Conservation (phyloP, 139 green algal genomes). For the Picochlorum sp. region DNA sequence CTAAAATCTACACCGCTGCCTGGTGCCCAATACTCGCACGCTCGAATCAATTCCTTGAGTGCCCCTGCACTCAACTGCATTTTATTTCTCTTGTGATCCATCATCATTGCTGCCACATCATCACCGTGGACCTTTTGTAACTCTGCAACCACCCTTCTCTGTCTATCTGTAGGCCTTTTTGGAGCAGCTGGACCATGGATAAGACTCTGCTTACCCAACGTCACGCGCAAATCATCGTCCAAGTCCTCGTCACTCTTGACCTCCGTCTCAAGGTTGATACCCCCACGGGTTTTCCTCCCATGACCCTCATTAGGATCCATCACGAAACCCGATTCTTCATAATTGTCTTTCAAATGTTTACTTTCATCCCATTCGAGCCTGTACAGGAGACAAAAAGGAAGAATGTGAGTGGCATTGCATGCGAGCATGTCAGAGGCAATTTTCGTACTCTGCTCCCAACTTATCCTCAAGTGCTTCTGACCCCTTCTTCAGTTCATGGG, state of each 20-base stretch:
- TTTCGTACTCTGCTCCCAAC: conserved; percentile 17
- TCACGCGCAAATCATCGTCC: background rate
- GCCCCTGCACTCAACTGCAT: conserved; percentile 42
- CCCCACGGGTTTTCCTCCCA: conserved; percentile 18
- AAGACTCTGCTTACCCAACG: background rate
- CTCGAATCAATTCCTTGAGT: conserved; percentile 29
- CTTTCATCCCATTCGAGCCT: conserved; percentile 18
- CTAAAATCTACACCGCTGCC: conserved; percentile 30
- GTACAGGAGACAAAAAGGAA: conserved; percentile 3
- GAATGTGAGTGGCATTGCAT: background rate
- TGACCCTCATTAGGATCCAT: conserved; percentile 22
- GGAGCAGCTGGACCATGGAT: conserved; percentile 20
- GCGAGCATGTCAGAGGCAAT: background rate
- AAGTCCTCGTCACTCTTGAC: background rate
- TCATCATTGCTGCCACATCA: conserved; percentile 34
- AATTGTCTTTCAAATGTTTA: conserved; percentile 22
- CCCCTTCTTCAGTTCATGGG: conserved; percentile 11
- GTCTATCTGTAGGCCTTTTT: conserved; percentile 35
- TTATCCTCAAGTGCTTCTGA: conserved; percentile 14
- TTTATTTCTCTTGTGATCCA: conserved; percentile 41
- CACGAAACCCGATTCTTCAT: conserved; percentile 17
- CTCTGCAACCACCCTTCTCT: conserved; percentile 26
- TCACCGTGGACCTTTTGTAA: conserved; percentile 28
- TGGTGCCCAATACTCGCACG: conserved; percentile 13
- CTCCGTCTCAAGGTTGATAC: background rate